A percentile compares a stretch with the other conserved stretches of the same genome.
These are phyloP conservation scores for Cyclostephanos tholiformis DNA, from an alignment of 108 stramenopile species.

Conservation along the genomic window DNA sequence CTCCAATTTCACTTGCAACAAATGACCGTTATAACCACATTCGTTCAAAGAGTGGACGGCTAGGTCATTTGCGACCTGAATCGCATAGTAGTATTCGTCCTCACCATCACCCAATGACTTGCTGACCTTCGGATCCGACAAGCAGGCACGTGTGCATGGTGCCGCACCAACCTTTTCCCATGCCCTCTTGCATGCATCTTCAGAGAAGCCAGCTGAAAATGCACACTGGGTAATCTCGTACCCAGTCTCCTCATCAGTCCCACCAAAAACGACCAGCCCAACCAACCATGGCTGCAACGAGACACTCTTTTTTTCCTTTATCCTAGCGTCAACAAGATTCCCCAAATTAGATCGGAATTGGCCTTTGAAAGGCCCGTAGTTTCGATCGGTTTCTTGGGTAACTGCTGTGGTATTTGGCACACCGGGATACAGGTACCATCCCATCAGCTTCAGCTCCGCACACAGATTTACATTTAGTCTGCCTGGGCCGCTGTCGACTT, in stretches of 20 bases:
- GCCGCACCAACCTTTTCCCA: slow-evolving; percentile 1
- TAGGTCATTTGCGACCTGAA: background rate
- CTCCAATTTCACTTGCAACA: background rate
- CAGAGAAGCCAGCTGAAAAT: slow-evolving; percentile 5
- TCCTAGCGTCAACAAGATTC: background rate
- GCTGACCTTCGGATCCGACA: slow-evolving; percentile 8
- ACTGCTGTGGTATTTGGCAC: too few species aligned
- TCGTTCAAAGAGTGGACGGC: background rate
- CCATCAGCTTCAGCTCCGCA: slow-evolving; percentile 10
- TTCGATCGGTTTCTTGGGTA: slow-evolving; percentile 23
- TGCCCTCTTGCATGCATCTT: background rate
- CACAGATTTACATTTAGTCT: slow-evolving; percentile 15
- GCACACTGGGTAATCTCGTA: background rate
- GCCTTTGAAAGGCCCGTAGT: slow-evolving; percentile 23
- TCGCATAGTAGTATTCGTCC: background rate
- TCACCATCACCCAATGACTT: slow-evolving; percentile 4
- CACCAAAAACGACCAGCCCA: slow-evolving; percentile 3
- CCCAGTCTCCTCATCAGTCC: slow-evolving; percentile 10
- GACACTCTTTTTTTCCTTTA: background rate
- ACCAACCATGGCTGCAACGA: slow-evolving; percentile 8
- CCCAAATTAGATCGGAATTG: slow-evolving; percentile 13
- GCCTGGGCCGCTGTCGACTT: slow-evolving; percentile 38
- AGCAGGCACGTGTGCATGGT: slow-evolving; percentile 2
- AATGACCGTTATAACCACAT: background rate
- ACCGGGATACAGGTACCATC: background rate